Evolutionary conservation across 2,329 filamentous ascomycete species (phyloP).

Genomic region (Cercospora nicotianae): DNA sequence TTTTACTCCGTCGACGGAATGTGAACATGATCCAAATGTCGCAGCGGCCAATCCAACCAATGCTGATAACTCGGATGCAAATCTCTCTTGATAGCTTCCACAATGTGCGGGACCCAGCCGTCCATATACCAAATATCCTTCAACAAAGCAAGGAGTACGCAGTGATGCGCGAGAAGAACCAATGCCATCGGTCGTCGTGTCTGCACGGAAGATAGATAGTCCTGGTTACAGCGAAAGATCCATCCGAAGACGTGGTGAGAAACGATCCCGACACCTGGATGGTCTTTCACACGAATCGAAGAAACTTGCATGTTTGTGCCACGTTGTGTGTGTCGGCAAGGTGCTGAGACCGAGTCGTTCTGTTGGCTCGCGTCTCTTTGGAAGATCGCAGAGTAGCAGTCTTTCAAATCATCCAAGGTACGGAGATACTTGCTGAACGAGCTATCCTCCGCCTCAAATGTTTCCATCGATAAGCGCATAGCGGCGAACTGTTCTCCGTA

Average conservation of each 20-base stretch:
- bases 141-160: slow-evolving; percentile 18
- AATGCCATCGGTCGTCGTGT: slow-evolving; percentile 20
- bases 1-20: background rate
- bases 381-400: slow-evolving; percentile 13
- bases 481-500: slow-evolving; percentile 8
- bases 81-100: slow-evolving; percentile 17
- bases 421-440: slow-evolving; percentile 22
- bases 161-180: slow-evolving; percentile 23
- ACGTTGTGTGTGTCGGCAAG: background rate
- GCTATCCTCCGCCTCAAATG: slow-evolving; percentile 19
- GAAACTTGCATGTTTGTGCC: background rate
- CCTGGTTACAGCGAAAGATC: slow-evolving; percentile 21
- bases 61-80: slow-evolving; percentile 21
- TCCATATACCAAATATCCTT: slow-evolving; percentile 24
- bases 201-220: slow-evolving; percentile 22
- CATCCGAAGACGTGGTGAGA: slow-evolving; percentile 19
- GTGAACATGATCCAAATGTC: slow-evolving; percentile 1
- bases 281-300: background rate
- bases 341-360: background rate
- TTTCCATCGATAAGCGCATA: slow-evolving; percentile 17
- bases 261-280: slow-evolving; percentile 5
- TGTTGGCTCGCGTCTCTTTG: background rate
- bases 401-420: slow-evolving; percentile 17
- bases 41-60: slow-evolving; percentile 21
- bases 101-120: slow-evolving; percentile 23